phyloP scores from a whole-genome alignment of 2,329 filamentous ascomycete genomes.

The Penicillium sp. region DNA sequence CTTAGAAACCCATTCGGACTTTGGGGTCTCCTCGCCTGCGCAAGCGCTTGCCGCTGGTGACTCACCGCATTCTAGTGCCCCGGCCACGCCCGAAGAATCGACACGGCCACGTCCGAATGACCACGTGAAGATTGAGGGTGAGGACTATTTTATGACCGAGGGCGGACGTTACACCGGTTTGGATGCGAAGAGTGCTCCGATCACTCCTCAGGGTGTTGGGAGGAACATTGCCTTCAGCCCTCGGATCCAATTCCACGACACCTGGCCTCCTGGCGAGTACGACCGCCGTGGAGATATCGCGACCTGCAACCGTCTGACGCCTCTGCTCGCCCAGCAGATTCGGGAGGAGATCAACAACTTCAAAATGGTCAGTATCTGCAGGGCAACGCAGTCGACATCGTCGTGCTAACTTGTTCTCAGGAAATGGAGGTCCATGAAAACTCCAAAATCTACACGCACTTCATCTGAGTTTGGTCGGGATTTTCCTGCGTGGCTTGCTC shows the following conservation, averaged over 20 bases:
- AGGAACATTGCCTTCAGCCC: conserved; percentile 74
- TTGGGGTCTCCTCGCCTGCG: conserved; percentile 64
- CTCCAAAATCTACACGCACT: conserved; percentile 99
- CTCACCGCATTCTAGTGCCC: conserved; percentile 77
- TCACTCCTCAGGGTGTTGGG: conserved; percentile 58
- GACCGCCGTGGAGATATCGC: conserved; percentile 93
- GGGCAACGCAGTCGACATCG: background rate
- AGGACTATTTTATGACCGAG: conserved; percentile 84
- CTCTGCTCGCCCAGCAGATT: conserved; percentile 96
- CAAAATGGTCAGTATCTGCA: conserved; percentile 73
- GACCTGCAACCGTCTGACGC: conserved; percentile 94
- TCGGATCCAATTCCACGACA: conserved; percentile 90
- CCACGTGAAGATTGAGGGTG: conserved; percentile 68
- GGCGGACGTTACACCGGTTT: conserved; percentile 59
- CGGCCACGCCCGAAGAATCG: conserved; percentile 79
- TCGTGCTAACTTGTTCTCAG: conserved; percentile 49
- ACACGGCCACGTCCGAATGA: conserved; percentile 61
- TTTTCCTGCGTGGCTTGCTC: conserved; percentile 19
- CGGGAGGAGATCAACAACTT: conserved; percentile 99
- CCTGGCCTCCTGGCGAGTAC: conserved; percentile 92
- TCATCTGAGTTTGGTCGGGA: conserved; percentile 66
- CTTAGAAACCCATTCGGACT: conserved; percentile 49
- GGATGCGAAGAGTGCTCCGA: conserved; percentile 74
- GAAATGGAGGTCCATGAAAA: conserved; percentile 99
- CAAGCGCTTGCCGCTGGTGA: conserved; percentile 62